Base-by-base conservation (phyloP, 2,329 filamentous ascomycete species). In the Penicillium griseofulvum region DNA sequence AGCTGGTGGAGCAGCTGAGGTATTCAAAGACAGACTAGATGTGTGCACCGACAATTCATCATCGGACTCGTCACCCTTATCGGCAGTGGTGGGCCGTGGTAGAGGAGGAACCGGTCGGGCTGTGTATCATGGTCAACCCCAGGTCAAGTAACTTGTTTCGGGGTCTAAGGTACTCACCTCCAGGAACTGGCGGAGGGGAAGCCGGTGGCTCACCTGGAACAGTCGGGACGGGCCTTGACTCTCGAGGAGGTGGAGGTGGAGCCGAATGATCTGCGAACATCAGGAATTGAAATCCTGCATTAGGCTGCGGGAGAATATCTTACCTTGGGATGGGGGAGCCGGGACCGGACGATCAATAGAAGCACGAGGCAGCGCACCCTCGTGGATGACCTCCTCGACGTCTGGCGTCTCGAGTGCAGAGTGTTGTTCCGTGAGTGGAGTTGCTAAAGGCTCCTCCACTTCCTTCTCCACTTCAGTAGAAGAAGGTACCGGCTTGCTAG, bases 31-130 rank as follows among this genome's bases (percentile, higher is more conserved):
- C 50, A 66, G 74, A 64, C 61, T 80, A 72, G 48, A 78, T 74
- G 61, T 74, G 71, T 65, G 81, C 68, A 67, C 74, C 10, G 88
- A 91, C 65, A 91, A 77, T 71, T 97, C 93, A 70, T 97, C 92
- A 65, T 95, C 92, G 41, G 92, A 94, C 70, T 89, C 90, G 1
- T 91, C 95, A 29, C 91, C 91, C 57, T 88, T 82, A 55, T 86
- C 90, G 43, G 86, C 86, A 38, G 89, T 89, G 45, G 81, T 79
- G 16, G 83, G 69, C 34, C 81, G 76, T 37, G 82, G 79, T 38
- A 78, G 78, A 33, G 78, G 78, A 46, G 83, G 83, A 1, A 80
- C 78, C 43, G 87, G 84, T 46, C 87, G 88, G 65, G 83, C 88
- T 91, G 65, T 24, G 65, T 48, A 52, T 34, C 56, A 67, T 14